A percentile compares a stretch with the other conserved stretches of the same genome.
These are phyloP conservation scores for Mortierella sp. DNA, from an alignment of 371 early-diverging fungal species.

Conservation along the genomic window DNA sequence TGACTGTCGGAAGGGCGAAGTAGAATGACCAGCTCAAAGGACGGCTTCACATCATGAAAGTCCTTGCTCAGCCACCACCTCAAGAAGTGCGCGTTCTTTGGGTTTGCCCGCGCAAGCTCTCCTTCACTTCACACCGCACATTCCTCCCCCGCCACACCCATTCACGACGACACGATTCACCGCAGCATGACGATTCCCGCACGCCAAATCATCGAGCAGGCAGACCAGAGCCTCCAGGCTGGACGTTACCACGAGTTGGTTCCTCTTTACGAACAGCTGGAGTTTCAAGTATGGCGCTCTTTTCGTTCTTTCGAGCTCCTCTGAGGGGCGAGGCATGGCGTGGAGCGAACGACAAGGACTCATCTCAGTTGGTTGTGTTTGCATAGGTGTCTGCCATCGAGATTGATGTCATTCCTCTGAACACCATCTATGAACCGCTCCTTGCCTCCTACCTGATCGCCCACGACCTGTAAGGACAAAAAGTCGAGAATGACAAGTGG, in stretches of 20 bases:
- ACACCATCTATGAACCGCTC: conserved; percentile 49
- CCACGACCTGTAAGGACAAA: conserved; percentile 39
- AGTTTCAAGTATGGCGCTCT: conserved; percentile 31
- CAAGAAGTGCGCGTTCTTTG: conserved; percentile 3
- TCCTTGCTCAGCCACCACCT: conserved; percentile 6
- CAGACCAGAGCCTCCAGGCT: conserved; percentile 36
- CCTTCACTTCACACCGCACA: not conserved
- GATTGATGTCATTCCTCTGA: conserved; percentile 46
- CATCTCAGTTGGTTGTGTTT: too few relatives aligned
- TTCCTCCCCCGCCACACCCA: not conserved
- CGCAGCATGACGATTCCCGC: conserved; percentile 21
- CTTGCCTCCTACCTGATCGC: conserved; percentile 42
- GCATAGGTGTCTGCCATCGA: conserved; percentile 45
- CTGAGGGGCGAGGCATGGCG: too few relatives aligned
- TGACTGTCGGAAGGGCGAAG: not conserved
- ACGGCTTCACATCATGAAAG: not conserved
- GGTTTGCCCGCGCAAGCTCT: conserved; percentile 6
- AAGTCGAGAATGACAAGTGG: too few relatives aligned
- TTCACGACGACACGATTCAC: not conserved
- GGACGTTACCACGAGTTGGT: conserved; percentile 49
- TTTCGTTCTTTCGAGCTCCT: too few relatives aligned
- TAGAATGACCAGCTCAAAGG: too few relatives aligned
- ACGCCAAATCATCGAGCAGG: conserved; percentile 37
- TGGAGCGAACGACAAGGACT: not conserved
- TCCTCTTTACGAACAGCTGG: conserved; percentile 49